Conservation (phyloP, 106 monocot genomes). For the Narthecium ossifragum region DNA sequence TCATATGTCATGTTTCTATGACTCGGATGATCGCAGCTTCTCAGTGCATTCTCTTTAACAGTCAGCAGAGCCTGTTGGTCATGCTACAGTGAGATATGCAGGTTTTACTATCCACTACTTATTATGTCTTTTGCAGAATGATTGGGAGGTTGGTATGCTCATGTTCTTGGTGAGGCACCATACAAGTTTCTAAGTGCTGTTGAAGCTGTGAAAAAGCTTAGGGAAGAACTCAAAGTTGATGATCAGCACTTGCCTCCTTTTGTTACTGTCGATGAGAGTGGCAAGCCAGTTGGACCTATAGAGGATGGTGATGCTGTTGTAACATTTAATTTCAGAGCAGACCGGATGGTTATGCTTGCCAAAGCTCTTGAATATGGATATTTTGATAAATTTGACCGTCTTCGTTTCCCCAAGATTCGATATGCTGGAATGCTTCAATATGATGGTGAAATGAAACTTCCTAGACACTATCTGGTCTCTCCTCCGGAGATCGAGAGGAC, state of each 20-base stretch:
- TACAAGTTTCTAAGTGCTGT: conserved; percentile 73
- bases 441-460: conserved; percentile 95
- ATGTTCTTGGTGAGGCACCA: conserved; percentile 98
- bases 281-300: conserved; percentile 79
- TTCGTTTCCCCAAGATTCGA: conserved; percentile 73
- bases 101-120: too few species aligned
- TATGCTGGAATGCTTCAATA: conserved; percentile 99
- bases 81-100: too few species aligned
- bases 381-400: conserved; percentile 91
- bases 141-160: conserved; percentile 99
- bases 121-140: conserved; percentile 70
- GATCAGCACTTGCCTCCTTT: conserved; percentile 97
- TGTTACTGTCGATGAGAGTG: conserved; percentile 83
- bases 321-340: conserved; percentile 91
- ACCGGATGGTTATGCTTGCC: conserved; percentile 94
- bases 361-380: conserved; percentile 93
- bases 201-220: conserved; percentile 86
- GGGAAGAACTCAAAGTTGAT: conserved; percentile 54
- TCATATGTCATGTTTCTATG: too few species aligned
- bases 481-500: conserved; percentile 97
- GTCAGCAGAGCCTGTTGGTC: too few species aligned
- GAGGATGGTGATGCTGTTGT: conserved; percentile 97
- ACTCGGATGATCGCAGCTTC: too few species aligned
- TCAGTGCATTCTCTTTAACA: too few species aligned
- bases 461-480: conserved; percentile 68